Evolutionary conservation across 495 filamentous ascomycete species (phyloP).

Genomic region (Ascobolus immersus): DNA sequence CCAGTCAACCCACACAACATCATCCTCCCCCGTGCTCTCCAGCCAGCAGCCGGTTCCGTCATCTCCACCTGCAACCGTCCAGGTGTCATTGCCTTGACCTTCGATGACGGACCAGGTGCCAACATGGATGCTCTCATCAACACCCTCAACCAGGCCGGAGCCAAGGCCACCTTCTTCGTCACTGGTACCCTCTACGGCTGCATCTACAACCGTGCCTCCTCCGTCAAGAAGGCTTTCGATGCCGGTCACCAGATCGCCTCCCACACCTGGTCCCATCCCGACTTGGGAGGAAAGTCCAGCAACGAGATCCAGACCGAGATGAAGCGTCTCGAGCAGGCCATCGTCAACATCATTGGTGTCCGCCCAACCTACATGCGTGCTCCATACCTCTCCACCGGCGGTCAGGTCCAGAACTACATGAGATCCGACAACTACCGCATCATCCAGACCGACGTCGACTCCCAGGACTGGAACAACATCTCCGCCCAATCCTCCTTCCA

Average conservation of each 20-base stretch:
- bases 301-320: slow-evolving; percentile 23
- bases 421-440: slow-evolving; percentile 26
- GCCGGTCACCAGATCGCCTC: slow-evolving; percentile 27
- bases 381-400: slow-evolving; percentile 26
- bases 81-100: background rate
- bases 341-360: slow-evolving; percentile 27
- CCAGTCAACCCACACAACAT: too few relatives aligned
- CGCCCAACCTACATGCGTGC: slow-evolving; percentile 30
- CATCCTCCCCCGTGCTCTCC: background rate
- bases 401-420: slow-evolving; percentile 21
- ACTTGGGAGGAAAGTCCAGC: slow-evolving; percentile 21
- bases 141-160: slow-evolving; percentile 14
- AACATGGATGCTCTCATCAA: slow-evolving; percentile 10
- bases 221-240: slow-evolving; percentile 25
- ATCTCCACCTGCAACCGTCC: background rate
- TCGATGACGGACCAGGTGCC: slow-evolving; percentile 11
- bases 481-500: slow-evolving; percentile 21
- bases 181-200: slow-evolving; percentile 32
- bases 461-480: slow-evolving; percentile 28
- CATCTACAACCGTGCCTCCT: slow-evolving; percentile 25
- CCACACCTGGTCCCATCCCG: slow-evolving; percentile 26
- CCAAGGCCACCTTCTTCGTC: slow-evolving; percentile 28
- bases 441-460: slow-evolving; percentile 29
- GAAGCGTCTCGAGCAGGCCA: slow-evolving; percentile 24
- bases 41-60: background rate